Base-by-base conservation (phyloP, 2,329 filamentous ascomycete genomes). In the Botrytis paeoniae region DNA sequence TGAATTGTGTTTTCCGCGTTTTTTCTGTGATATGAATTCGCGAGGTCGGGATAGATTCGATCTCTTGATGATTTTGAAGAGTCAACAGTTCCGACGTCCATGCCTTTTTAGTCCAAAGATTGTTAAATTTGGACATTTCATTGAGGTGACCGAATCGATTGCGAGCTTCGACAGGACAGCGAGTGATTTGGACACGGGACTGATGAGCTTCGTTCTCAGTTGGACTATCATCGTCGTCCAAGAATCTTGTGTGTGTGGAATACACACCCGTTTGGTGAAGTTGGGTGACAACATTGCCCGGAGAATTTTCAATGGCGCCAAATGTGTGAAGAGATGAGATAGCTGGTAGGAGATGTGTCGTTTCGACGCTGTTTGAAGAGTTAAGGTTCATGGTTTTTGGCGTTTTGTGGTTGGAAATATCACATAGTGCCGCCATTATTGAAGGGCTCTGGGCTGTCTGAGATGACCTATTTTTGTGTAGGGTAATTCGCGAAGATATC, bases 261-360 rank as follows among this genome's bases (percentile, higher is more conserved):
- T 18, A 48, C 2, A 25, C 20, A 35, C 18, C 2, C 25, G 18
- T 14, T 7, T 61, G 32, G 4, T 22, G 59, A 61, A 7, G 10
- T 22, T 10, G 0, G 2, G 10, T 39, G 8, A 3, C 18, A 8
- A 7, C 10, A 7, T n/a, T 61, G 0, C 14, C 20, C 9, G 20
- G 14, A 37, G 0, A n/a, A 39, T 37, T 14, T 0, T 61, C 5
- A 1, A 7, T 61, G 20, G 4, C 5, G 20, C 2, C 10, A 4
- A 7, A 2, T 22, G 35, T 25, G 4, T 37, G 2, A 45, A 7
- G 29, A 22, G 32, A 25, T 9, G 9, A 0, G 1, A n/a, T 37
- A 29, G 1, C 3, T 62, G 37, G 12, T 18, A 10, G 25, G 3
- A 4, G 14, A 29, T 5, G 37, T 41, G 37, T n/a, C 14, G 7